Percentiles rank a stretch among this genome's conserved stretches.
Evolutionary conservation across 225 moss, liverwort and hornwort species (phyloP).

Genomic region (Physcomitrium patens): DNA sequence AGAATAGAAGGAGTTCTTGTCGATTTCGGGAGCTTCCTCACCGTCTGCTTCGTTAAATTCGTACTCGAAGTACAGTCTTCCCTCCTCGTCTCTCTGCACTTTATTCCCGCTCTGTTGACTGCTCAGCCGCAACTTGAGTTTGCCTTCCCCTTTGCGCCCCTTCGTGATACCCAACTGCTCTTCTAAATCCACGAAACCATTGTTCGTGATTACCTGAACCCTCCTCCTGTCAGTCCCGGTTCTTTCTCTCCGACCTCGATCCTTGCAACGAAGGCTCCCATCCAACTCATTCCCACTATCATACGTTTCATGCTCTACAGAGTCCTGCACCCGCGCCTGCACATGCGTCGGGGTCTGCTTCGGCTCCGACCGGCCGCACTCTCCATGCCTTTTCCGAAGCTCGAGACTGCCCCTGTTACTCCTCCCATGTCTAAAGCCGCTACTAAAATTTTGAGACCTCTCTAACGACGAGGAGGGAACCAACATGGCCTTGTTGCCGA

Average conservation of each 20-base stretch:
- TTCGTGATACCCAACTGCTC: conserved; percentile 75
- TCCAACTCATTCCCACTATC: conserved; percentile 53
- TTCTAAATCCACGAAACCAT: conserved; percentile 86
- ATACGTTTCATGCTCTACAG: conserved; percentile 62
- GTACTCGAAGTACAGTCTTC: conserved; percentile 61
- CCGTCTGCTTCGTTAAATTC: conserved; percentile 55
- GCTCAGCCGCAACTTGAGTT: conserved; percentile 48
- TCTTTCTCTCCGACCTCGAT: conserved; percentile 48
- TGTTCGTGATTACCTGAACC: conserved; percentile 79
- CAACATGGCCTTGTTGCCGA: conserved; percentile 53
- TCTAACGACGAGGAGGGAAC: conserved; percentile 57
- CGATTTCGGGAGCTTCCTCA: conserved; percentile 47
- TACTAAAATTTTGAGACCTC: conserved; percentile 55
- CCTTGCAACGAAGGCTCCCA: conserved; percentile 45
- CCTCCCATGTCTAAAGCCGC: conserved; percentile 41
- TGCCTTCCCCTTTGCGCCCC: conserved; percentile 48
- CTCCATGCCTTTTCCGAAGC: conserved; percentile 33
- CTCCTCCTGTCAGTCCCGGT: conserved; percentile 51
- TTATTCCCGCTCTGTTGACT: conserved; percentile 49
- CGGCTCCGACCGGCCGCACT: conserved; percentile 46
- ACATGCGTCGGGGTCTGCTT: conserved; percentile 47
- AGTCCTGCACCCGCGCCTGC: conserved; percentile 74
- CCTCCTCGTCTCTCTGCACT: conserved; percentile 66
- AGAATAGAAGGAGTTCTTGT: conserved; percentile 50
- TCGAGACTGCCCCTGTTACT: conserved; percentile 29